Base-by-base conservation (phyloP, 805 yeast species). In the Teunomyces gatunensis region DNA sequence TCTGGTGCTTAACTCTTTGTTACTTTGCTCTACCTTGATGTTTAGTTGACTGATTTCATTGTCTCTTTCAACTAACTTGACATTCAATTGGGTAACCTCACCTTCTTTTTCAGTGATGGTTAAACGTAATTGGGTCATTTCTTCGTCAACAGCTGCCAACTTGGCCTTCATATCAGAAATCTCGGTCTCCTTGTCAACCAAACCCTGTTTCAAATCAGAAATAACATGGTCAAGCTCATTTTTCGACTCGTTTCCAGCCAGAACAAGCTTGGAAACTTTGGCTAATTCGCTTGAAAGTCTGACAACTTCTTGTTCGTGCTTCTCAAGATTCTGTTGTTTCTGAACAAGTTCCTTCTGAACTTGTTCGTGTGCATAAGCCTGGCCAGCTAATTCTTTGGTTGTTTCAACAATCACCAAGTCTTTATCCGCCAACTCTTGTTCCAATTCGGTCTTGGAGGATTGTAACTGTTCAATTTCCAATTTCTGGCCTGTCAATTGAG, bases 391-490 rank as follows among this genome's bases (percentile, higher is more conserved):
- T 37, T 37, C 52, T n/a, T 44, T 51, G 18, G 51, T 47, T 12
- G 12, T 35, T 37, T 51, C 54, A 28, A 43, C 37, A 10, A 51
- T 35, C 12, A 44, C 40, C 17, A 48, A 47, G 4, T 51, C 54
- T 13, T 48, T 51, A 17, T 51, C 52, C 9, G 44, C 28, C 33
- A 48, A 39, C 13, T 35, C 39, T 13, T 45, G 39, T n/a, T 47
- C 48, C 15, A 50, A 32, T 4, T 41, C 45, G 25, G 34, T 28
- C 28, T 23, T 37, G 18, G 41, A 21, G 13, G 11, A 36, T 13
- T 42, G 41, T 15, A 51, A 34, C 11, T 5, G 30, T 5, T 43
- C 45, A 15, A 48, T 46, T 12, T 53, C 51, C 9, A 35, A 27
- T 21, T 46, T 50, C 41, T 46, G 45, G 17, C 33, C 45, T 6